phyloP scores from a whole-genome alignment of 139 green algal genomes.

The Prasinococcaceae sp. region DNA sequence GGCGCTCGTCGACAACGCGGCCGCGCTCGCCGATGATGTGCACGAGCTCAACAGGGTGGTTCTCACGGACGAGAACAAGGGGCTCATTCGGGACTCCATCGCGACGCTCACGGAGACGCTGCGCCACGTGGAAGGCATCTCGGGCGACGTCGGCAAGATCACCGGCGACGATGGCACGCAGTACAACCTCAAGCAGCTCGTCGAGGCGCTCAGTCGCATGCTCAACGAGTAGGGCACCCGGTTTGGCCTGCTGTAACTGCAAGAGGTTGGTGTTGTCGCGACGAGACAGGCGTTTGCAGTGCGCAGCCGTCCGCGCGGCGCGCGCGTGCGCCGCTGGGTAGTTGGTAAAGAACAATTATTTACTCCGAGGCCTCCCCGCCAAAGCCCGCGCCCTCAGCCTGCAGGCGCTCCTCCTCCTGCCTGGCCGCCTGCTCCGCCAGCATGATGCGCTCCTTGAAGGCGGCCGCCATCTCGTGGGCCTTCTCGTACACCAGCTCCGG shows the following conservation, averaged over 20 bases:
- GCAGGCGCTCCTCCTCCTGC: conserved; percentile 22
- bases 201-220: conserved; percentile 28
- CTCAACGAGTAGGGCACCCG: conserved; percentile 9
- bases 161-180: conserved; percentile 23
- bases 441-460: conserved; percentile 46
- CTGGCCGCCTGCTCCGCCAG: conserved; percentile 25
- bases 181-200: conserved; percentile 26
- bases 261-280: too few relatives aligned
- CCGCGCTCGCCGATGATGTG: conserved; percentile 62
- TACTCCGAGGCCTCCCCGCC: too few relatives aligned
- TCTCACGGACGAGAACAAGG: conserved; percentile 82
- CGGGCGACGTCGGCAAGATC: conserved; percentile 23
- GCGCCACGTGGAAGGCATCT: conserved; percentile 32
- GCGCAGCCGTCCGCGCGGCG: too few relatives aligned
- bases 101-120: conserved; percentile 23
- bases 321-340: too few relatives aligned
- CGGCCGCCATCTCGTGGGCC: conserved; percentile 84
- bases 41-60: conserved; percentile 68
- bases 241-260: too few relatives aligned
- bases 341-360: too few relatives aligned
- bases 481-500: conserved; percentile 81
- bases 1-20: conserved; percentile 57
- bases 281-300: too few relatives aligned
- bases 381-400: too few relatives aligned
- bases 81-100: conserved; percentile 25